phyloP scores from a whole-genome alignment of 1,284 basidiomycete species.

The Limonomyces culmigenus region DNA sequence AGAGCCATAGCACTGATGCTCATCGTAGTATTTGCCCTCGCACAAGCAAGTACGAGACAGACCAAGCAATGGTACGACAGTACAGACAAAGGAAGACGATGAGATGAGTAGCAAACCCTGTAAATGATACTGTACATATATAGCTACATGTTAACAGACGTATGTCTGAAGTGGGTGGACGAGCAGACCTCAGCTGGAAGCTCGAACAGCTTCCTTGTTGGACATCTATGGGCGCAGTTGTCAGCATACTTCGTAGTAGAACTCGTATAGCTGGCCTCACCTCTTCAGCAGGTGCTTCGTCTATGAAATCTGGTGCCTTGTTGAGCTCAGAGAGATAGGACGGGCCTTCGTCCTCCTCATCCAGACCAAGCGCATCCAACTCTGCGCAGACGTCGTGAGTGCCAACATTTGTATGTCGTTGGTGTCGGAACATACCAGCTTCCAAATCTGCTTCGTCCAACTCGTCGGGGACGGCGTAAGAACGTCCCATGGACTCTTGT shows the following conservation, averaged over 20 bases:
- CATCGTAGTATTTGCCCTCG: conserved; percentile 58
- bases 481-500: conserved; percentile 84
- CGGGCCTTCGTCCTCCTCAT: conserved; percentile 76
- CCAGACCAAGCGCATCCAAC: conserved; percentile 75
- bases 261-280: conserved; percentile 16
- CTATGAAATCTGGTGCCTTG: conserved; percentile 80
- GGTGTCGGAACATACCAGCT: conserved; percentile 48
- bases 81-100: conserved; percentile 34
- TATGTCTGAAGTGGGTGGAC: too few relatives aligned
- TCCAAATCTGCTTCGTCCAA: conserved; percentile 95
- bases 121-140: too few relatives aligned
- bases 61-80: conserved; percentile 78
- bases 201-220: conserved; percentile 5
- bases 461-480: conserved; percentile 95
- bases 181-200: conserved; percentile 17
- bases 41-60: conserved; percentile 62
- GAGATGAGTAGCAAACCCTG: too few relatives aligned
- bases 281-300: conserved; percentile 70
- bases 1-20: background rate
- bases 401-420: conserved; percentile 5
- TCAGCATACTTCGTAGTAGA: conserved; percentile 4
- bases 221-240: too few relatives aligned
- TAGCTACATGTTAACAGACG: too few relatives aligned
- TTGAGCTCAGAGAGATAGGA: conserved; percentile 77
- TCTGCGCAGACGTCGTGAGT: conserved; percentile 28